These are phyloP conservation scores for Sporothrix dimorphospora DNA, from an alignment of 2,329 filamentous ascomycete genomes.

Conservation along the genomic window DNA sequence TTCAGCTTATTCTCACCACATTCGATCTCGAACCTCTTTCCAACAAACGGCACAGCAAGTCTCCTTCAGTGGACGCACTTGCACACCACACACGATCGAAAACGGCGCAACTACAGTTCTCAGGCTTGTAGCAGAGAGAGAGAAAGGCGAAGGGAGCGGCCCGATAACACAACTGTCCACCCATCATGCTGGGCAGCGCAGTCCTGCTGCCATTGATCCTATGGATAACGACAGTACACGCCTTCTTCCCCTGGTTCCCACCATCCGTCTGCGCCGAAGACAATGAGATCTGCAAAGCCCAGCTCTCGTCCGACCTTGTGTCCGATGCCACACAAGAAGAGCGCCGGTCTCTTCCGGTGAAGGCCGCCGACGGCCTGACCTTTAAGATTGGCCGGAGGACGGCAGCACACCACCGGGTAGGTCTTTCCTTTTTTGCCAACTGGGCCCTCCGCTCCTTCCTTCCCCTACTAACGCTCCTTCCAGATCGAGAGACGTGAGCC, in stretches of 20 bases:
- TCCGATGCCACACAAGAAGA: background rate
- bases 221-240: constrained; percentile 50
- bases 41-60: constrained; percentile 26
- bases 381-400: constrained; percentile 27
- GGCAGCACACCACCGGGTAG: background rate
- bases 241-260: constrained; percentile 54
- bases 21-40: background rate
- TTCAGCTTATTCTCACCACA: no score
- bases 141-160: background rate
- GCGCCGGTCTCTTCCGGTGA: constrained; percentile 25
- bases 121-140: background rate
- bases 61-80: constrained; percentile 34
- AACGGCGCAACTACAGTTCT: constrained; percentile 21
- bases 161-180: background rate
- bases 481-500: constrained; percentile 35
- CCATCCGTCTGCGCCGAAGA: constrained; percentile 37
- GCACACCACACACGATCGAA: background rate
- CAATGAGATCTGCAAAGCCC: constrained; percentile 36
- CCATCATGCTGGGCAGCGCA: constrained; percentile 47
- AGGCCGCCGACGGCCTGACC: constrained; percentile 6
- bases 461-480: background rate
- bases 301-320: background rate
- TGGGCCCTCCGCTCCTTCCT: background rate
- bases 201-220: constrained; percentile 52
- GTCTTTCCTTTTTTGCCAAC: background rate